phyloP scores from a whole-genome alignment of 352 stramenopile species.

The Phytopythium vexans region DNA sequence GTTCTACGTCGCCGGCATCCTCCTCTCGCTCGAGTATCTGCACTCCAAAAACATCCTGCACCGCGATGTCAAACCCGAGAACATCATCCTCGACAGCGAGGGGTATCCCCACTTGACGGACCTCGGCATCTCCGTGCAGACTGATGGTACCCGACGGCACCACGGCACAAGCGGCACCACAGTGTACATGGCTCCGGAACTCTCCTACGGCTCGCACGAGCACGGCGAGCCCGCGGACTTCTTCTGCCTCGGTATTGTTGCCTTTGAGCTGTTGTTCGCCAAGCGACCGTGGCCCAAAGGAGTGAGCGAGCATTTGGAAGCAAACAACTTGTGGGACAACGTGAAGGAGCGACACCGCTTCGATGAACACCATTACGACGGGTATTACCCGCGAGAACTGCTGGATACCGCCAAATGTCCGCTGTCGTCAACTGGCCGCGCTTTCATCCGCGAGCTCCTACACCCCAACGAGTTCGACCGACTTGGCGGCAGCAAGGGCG shows the following conservation, averaged over 20 bases:
- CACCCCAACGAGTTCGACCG: slow-evolving; percentile 43
- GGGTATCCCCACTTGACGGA: slow-evolving; percentile 73
- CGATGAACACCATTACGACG: slow-evolving; percentile 16
- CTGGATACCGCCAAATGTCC: slow-evolving; percentile 19
- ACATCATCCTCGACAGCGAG: slow-evolving; percentile 81
- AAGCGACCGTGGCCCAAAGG: slow-evolving; percentile 39
- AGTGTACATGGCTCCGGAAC: slow-evolving; percentile 72
- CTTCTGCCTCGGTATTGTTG: slow-evolving; percentile 60
- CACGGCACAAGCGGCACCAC: slow-evolving; percentile 57
- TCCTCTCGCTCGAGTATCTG: slow-evolving; percentile 67
- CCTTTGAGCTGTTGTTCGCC: slow-evolving; percentile 48
- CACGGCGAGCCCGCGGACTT: slow-evolving; percentile 61
- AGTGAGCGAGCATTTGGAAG: slow-evolving; percentile 30
- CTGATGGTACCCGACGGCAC: slow-evolving; percentile 29
- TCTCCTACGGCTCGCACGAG: slow-evolving; percentile 48
- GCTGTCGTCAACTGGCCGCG: slow-evolving; percentile 25
- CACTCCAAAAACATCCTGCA: slow-evolving; percentile 67
- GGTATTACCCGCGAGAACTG: slow-evolving; percentile 56
- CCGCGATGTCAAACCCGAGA: slow-evolving; percentile 84
- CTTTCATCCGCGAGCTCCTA: slow-evolving; percentile 46
- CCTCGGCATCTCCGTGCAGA: slow-evolving; percentile 67
- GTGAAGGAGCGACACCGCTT: slow-evolving; percentile 8
- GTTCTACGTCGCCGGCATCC: slow-evolving; percentile 62
- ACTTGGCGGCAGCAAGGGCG: slow-evolving; percentile 22
- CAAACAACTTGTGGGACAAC: slow-evolving; percentile 6